Percentiles rank a stretch among this genome's conserved stretches.
These are phyloP conservation scores for Bauhinia variegata DNA, from an alignment of 306 rosid genomes.

Conservation along the genomic window DNA sequence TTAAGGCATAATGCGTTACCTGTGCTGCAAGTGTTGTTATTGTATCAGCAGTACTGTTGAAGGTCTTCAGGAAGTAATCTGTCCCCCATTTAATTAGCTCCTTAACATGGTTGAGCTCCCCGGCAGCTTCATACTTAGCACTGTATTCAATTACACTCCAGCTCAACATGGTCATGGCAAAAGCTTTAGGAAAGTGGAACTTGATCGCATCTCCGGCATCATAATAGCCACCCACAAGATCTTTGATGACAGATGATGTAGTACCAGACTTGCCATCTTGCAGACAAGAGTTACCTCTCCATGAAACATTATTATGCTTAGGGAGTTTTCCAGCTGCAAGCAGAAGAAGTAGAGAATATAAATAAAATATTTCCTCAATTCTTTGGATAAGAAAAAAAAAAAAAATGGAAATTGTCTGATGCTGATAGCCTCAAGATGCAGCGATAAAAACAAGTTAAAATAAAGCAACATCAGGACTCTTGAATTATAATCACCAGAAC, in stretches of 20 bases:
- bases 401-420: background rate
- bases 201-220: conserved; percentile 99
- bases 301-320: conserved; percentile 90
- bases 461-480: conserved; percentile 2
- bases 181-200: conserved; percentile 83
- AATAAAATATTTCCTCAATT: background rate
- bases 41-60: conserved; percentile 80
- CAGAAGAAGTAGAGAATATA: background rate
- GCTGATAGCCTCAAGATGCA: background rate
- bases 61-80: conserved; percentile 92
- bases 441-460: background rate
- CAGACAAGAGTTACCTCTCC: conserved; percentile 88
- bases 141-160: conserved; percentile 99
- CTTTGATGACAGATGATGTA: conserved; percentile 50
- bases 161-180: conserved; percentile 88
- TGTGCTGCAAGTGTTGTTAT: conserved; percentile 64
- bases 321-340: conserved; percentile 89
- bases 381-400: background rate
- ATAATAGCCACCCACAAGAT: conserved; percentile 86
- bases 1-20: conserved; percentile 41
- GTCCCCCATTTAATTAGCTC: conserved; percentile 93
- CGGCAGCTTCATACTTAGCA: conserved; percentile 86
- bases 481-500: background rate
- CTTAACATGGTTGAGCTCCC: conserved; percentile 84
- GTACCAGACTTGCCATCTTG: conserved; percentile 62